phyloP scores from a whole-genome alignment of 768 basidiomycete species.

The Amylocystis lapponica region DNA sequence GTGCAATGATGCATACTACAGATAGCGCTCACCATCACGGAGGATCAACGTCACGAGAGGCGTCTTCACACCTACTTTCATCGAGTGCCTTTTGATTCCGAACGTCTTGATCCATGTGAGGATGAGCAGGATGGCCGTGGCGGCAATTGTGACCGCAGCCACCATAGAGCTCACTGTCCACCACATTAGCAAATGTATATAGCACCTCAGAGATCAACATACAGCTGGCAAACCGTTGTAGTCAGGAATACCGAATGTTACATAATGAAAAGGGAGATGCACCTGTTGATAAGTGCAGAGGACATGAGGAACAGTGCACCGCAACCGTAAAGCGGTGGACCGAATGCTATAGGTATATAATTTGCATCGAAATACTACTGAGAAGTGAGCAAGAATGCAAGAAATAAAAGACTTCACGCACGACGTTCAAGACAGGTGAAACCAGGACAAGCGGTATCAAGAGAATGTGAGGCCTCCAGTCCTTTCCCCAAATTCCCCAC shows the following conservation, averaged over 20 bases:
- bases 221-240: no score
- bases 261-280: no score
- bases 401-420: no score
- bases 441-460: slow-evolving; percentile 8
- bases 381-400: no score
- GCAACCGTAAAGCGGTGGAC: slow-evolving; percentile 14
- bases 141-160: background rate
- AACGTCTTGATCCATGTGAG: slow-evolving; percentile 11
- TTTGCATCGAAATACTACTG: slow-evolving; percentile 11
- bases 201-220: no score
- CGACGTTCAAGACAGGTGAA: slow-evolving; percentile 7
- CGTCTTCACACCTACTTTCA: slow-evolving; percentile 9
- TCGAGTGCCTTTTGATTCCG: slow-evolving; percentile 3
- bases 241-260: no score
- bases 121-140: slow-evolving; percentile 3
- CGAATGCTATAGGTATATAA: slow-evolving; percentile 16
- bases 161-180: slow-evolving; percentile 7
- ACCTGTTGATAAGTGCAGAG: no score
- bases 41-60: slow-evolving; percentile 10
- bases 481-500: slow-evolving; percentile 10
- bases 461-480: slow-evolving; percentile 6
- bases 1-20: no score
- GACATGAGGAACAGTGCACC: no score
- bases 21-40: slow-evolving; percentile 8
- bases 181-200: no score